These are phyloP conservation scores for Salix purpurea DNA, from an alignment of 345 rosid genomes.

Conservation along the genomic window DNA sequence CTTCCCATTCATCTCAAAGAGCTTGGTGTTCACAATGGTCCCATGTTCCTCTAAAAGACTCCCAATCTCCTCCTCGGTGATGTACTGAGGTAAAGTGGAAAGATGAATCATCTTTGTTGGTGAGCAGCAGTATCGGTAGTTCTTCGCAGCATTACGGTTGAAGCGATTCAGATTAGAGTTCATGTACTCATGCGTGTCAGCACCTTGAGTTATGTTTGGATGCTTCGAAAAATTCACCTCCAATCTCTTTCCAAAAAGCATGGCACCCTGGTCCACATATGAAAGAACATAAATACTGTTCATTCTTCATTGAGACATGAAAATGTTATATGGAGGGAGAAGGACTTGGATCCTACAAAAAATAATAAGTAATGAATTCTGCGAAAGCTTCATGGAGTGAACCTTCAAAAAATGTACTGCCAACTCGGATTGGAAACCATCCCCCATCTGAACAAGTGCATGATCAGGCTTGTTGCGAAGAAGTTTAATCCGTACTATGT, in stretches of 20 bases:
- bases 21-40: constrained; percentile 54
- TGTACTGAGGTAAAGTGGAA: constrained; percentile 83
- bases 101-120: constrained; percentile 96
- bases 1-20: constrained; percentile 93
- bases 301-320: neutral
- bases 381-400: constrained; percentile 6
- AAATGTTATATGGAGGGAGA: neutral
- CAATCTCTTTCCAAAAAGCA: constrained; percentile 83
- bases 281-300: neutral
- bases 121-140: constrained; percentile 95
- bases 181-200: constrained; percentile 71
- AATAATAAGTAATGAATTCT: neutral
- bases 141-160: constrained; percentile 94
- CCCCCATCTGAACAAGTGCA: constrained; percentile 98
- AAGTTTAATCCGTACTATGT: constrained; percentile 86
- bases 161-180: constrained; percentile 91
- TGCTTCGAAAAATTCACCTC: constrained; percentile 97
- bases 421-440: constrained; percentile 94
- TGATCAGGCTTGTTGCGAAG: constrained; percentile 97
- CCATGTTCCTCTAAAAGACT: constrained; percentile 80
- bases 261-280: constrained; percentile 54
- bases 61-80: constrained; percentile 74
- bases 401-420: constrained; percentile 98
- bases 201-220: constrained; percentile 79
- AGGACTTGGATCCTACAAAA: neutral